Evolutionary conservation across 2,329 filamentous ascomycete species (phyloP).

Genomic region (Penicillium sp.): DNA sequence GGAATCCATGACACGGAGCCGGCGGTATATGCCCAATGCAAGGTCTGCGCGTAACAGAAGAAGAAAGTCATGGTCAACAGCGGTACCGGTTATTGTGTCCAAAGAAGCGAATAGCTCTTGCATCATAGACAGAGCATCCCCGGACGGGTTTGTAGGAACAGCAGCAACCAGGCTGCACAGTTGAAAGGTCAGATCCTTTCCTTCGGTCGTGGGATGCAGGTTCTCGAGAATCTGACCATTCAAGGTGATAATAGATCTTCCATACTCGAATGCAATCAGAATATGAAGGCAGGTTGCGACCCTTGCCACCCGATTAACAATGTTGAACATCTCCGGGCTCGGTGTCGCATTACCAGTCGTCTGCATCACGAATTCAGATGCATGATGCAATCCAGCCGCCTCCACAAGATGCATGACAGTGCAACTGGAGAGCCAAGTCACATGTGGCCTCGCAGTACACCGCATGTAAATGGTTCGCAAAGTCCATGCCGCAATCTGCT

Average conservation of each 20-base stretch:
- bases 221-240: slow-evolving; percentile 18
- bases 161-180: slow-evolving; percentile 16
- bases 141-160: slow-evolving; percentile 5
- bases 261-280: slow-evolving; percentile 36
- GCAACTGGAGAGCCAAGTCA: slow-evolving; percentile 55
- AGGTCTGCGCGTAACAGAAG: slow-evolving; percentile 30
- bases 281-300: slow-evolving; percentile 30
- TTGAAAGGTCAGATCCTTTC: slow-evolving; percentile 19
- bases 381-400: slow-evolving; percentile 38
- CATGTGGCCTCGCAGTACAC: slow-evolving; percentile 50
- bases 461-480: slow-evolving; percentile 53
- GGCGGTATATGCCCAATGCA: slow-evolving; percentile 38
- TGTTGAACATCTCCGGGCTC: slow-evolving; percentile 14
- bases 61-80: slow-evolving; percentile 32
- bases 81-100: slow-evolving; percentile 7
- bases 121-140: slow-evolving; percentile 2
- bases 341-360: slow-evolving; percentile 10
- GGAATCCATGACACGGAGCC: slow-evolving; percentile 41
- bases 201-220: neutral
- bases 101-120: slow-evolving; percentile 11
- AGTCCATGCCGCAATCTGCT: slow-evolving; percentile 43
- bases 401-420: slow-evolving; percentile 57
- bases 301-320: slow-evolving; percentile 26
- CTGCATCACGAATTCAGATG: slow-evolving; percentile 18
- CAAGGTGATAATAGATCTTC: slow-evolving; percentile 28